Percentiles rank a stretch among this genome's conserved stretches.
phyloP scores from a whole-genome alignment of 768 basidiomycete genomes.

The Lyophyllum decastes region DNA sequence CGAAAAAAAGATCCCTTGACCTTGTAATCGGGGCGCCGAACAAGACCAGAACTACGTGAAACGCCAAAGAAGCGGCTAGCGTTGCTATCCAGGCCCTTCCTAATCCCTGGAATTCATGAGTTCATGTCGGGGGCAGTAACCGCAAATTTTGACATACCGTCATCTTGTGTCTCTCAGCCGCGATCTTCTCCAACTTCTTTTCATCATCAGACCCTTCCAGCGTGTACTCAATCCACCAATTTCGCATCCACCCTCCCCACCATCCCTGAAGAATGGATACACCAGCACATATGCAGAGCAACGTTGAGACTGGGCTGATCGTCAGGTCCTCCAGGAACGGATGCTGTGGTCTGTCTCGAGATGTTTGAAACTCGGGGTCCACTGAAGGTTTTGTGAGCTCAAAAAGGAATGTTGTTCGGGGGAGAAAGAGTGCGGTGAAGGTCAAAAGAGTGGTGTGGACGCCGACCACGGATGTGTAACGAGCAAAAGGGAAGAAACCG shows the following conservation, averaged over 20 bases:
- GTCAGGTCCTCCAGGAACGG: slow-evolving; percentile 72
- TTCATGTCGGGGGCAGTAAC: not conserved
- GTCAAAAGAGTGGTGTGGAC: slow-evolving; percentile 66
- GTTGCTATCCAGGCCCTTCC: slow-evolving; percentile 56
- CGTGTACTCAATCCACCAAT: slow-evolving; percentile 52
- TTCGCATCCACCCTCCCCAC: slow-evolving; percentile 72
- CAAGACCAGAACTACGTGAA: slow-evolving; percentile 55
- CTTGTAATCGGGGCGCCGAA: slow-evolving; percentile 76
- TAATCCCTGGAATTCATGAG: slow-evolving; percentile 41
- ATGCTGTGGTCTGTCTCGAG: slow-evolving; percentile 67
- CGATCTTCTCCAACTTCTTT: slow-evolving; percentile 41
- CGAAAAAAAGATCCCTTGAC: slow-evolving; percentile 35
- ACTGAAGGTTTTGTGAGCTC: slow-evolving; percentile 31
- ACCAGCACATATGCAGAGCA: slow-evolving; percentile 59
- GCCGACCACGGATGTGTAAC: slow-evolving; percentile 67
- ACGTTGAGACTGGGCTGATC: slow-evolving; percentile 53
- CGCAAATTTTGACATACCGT: slow-evolving; percentile 31
- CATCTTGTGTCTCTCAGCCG: slow-evolving; percentile 36
- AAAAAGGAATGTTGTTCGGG: slow-evolving; percentile 53
- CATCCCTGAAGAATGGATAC: slow-evolving; percentile 57
- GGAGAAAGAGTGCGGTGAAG: slow-evolving; percentile 72
- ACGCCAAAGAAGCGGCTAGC: slow-evolving; percentile 41
- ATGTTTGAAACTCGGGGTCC: slow-evolving; percentile 35
- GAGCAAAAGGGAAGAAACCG: slow-evolving; percentile 34
- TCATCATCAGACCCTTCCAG: slow-evolving; percentile 43